These are phyloP conservation scores for Pascua sp. DNA, from an alignment of 1,284 basidiomycete genomes.

Conservation along the genomic window DNA sequence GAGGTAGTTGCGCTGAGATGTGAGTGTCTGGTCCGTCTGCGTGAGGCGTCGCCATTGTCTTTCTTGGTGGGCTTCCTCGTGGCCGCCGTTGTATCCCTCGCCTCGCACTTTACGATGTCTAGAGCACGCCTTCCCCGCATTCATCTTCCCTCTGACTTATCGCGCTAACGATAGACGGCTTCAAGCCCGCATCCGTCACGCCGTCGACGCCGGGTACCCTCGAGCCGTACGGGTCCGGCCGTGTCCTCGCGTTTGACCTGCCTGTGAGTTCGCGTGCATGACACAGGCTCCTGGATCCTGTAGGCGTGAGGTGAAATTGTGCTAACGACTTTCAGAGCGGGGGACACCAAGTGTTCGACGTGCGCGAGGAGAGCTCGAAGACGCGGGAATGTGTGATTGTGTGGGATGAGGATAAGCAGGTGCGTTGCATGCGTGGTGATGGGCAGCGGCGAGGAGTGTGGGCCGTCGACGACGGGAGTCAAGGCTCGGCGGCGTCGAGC, in stretches of 20 bases:
- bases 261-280: too few species aligned
- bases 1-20: conserved; percentile 17
- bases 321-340: conserved; percentile 15
- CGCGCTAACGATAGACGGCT: conserved; percentile 28
- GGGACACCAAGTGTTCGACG: conserved; percentile 37
- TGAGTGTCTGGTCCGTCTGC: conserved; percentile 1
- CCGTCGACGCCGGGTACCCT: conserved; percentile 24
- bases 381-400: conserved; percentile 42
- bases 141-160: background rate
- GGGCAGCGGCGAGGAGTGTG: background rate
- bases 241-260: conserved; percentile 7
- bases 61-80: too few species aligned
- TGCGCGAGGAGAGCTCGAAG: conserved; percentile 34
- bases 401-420: conserved; percentile 31
- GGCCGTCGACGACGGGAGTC: too few species aligned
- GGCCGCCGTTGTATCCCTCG: too few species aligned
- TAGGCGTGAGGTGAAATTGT: too few species aligned
- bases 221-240: conserved; percentile 12
- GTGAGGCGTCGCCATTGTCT: too few species aligned
- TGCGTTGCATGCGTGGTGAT: conserved; percentile 21
- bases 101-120: too few species aligned
- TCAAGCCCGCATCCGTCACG: conserved; percentile 42
- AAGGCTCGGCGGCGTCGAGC: too few species aligned
- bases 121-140: too few species aligned
- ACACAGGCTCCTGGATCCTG: too few species aligned